Evolutionary conservation across 164 flowering plant genomes (phyloP).

Genomic region (grape (Vitis vinifera)): DNA sequence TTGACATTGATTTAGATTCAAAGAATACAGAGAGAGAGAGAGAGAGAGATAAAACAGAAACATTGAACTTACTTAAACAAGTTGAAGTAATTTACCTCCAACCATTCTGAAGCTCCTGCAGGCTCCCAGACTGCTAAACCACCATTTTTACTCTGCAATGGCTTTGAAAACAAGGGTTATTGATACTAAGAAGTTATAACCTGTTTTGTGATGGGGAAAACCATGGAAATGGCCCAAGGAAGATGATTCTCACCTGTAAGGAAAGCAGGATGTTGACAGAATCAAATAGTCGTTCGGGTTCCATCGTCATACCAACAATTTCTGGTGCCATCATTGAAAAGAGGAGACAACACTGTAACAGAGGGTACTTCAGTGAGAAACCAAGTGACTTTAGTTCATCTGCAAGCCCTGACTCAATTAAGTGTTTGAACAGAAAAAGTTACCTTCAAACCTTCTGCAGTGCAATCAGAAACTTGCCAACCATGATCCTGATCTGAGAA

Average conservation of each 20-base stretch:
- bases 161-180: background rate
- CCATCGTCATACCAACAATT: slow-evolving; percentile 43
- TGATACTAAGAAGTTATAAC: background rate
- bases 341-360: slow-evolving; percentile 34
- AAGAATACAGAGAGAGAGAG: no score
- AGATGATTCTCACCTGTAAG: slow-evolving; percentile 32
- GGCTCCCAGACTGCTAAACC: slow-evolving; percentile 49
- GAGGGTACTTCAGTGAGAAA: background rate
- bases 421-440: background rate
- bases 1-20: no score
- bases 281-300: slow-evolving; percentile 39
- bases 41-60: no score
- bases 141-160: slow-evolving; percentile 19
- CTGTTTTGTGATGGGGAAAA: no score
- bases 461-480: slow-evolving; percentile 64
- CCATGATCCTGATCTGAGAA: slow-evolving; percentile 61
- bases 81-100: slow-evolving; percentile 28
- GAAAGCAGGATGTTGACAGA: slow-evolving; percentile 47
- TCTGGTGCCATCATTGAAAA: slow-evolving; percentile 43
- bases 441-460: slow-evolving; percentile 60
- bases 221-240: background rate
- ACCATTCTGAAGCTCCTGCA: slow-evolving; percentile 32
- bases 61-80: background rate
- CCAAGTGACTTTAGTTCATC: no score
- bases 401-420: background rate